A percentile compares a stretch with the other conserved stretches of the same genome.
Evolutionary conservation across 2,329 filamentous ascomycete species (phyloP).

Genomic region (Dothideomycetidae sp.): DNA sequence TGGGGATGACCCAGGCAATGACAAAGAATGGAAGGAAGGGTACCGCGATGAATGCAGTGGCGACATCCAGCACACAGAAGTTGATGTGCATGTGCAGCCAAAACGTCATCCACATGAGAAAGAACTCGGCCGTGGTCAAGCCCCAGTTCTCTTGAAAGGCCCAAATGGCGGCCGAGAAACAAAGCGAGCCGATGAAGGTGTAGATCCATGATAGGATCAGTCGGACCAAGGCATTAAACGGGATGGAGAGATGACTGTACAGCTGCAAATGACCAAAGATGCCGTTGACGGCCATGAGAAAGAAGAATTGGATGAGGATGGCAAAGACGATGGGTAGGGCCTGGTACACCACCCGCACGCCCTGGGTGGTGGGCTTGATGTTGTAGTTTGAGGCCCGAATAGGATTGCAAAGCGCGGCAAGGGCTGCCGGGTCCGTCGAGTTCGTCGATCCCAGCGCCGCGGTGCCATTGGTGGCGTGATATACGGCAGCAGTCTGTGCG

Average conservation of each 20-base stretch:
- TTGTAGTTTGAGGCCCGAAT: conserved; percentile 25
- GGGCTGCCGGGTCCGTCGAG: conserved; percentile 19
- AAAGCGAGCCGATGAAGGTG: conserved; percentile 29
- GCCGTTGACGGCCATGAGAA: conserved; percentile 32
- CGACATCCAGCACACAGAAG: conserved; percentile 31
- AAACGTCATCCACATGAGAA: conserved; percentile 29
- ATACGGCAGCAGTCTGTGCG: conserved; percentile 22
- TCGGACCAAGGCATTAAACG: conserved; percentile 23
- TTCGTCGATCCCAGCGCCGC: conserved; percentile 16
- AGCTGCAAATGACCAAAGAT: conserved; percentile 27
- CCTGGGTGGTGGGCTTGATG: conserved; percentile 29
- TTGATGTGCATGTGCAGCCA: conserved; percentile 34
- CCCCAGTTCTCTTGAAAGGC: conserved; percentile 30
- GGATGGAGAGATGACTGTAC: conserved; percentile 22
- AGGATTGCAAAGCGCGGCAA: conserved; percentile 27
- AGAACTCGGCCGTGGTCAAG: conserved; percentile 28
- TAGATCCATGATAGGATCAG: conserved; percentile 24
- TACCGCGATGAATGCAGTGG: conserved; percentile 28
- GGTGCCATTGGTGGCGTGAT: conserved; percentile 23
- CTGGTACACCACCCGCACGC: conserved; percentile 31
- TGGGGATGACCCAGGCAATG: conserved; percentile 32
- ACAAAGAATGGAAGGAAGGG: conserved; percentile 32
- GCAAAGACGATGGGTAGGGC: conserved; percentile 32
- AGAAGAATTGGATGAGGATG: conserved; percentile 37
- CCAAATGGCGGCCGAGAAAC: conserved; percentile 30